Percentiles rank a stretch among this genome's conserved stretches.
Conservation (phyloP, 2,329 filamentous ascomycete genomes). For the Curvularia hawaiiensis region DNA sequence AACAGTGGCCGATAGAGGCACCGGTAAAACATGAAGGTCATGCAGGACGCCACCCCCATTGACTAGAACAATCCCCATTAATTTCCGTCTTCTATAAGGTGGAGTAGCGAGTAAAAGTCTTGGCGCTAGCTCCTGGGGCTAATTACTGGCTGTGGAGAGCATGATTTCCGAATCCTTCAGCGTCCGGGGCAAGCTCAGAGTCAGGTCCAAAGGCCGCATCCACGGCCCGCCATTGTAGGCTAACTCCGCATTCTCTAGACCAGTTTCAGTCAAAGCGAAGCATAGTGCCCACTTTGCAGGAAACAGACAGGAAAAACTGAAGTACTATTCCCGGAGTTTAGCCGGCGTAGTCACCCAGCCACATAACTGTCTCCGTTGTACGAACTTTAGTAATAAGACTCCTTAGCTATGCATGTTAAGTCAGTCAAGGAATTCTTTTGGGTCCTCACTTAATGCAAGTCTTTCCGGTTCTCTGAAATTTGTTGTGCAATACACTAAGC, state of each 20-base stretch:
- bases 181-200: background rate
- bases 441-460: no score
- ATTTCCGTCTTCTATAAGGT: background rate
- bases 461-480: no score
- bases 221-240: background rate
- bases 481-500: no score
- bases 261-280: constrained; percentile 1
- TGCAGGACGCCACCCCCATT: background rate
- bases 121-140: background rate
- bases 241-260: background rate
- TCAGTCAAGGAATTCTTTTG: no score
- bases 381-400: background rate
- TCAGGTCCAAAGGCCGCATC: constrained; percentile 1
- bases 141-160: background rate
- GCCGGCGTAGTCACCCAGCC: background rate
- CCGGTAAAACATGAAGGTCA: background rate
- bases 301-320: background rate
- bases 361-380: background rate
- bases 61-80: background rate
- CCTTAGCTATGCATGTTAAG: no score
- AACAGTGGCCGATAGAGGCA: background rate
- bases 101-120: background rate
- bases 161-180: background rate
- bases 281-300: background rate
- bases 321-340: background rate